Percentiles rank a stretch among this genome's conserved stretches.
Conservation (phyloP, 1,139 yeast species). For the Zygoascus hellenicus region DNA sequence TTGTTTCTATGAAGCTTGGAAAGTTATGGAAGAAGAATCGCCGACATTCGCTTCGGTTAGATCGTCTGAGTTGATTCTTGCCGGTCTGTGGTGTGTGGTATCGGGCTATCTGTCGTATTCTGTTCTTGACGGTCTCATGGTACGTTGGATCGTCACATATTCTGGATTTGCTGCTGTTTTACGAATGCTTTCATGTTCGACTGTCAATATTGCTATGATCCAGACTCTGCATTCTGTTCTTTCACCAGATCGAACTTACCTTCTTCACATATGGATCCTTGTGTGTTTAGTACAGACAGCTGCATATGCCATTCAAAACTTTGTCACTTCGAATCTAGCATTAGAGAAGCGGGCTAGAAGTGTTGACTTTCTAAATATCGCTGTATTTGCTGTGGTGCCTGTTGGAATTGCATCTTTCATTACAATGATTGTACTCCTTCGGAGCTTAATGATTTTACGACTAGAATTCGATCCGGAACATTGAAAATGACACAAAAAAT, state of each 20-base stretch:
- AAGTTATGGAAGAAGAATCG: constrained; percentile 19
- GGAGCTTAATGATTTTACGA: constrained; percentile 69
- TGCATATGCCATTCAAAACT: constrained; percentile 82
- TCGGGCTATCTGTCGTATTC: constrained; percentile 79
- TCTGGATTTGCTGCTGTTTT: constrained; percentile 83
- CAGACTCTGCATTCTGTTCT: constrained; percentile 52
- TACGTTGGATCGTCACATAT: constrained; percentile 86
- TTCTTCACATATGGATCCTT: constrained; percentile 85
- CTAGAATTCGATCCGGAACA: constrained; percentile 44
- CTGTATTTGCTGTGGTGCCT: constrained; percentile 95
- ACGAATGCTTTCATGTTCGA: constrained; percentile 75
- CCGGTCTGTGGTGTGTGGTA: constrained; percentile 54
- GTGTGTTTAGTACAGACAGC: constrained; percentile 79
- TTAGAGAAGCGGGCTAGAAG: constrained; percentile 40
- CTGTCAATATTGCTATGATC: constrained; percentile 64
- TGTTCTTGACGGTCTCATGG: constrained; percentile 83
- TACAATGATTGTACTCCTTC: constrained; percentile 77
- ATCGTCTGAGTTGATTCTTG: constrained; percentile 37
- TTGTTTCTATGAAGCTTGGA: constrained; percentile 48
- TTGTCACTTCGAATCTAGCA: constrained; percentile 79
- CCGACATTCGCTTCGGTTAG: constrained; percentile 32
- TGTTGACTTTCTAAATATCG: constrained; percentile 72
- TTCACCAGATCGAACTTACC: constrained; percentile 50
- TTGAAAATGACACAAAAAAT: too few relatives aligned
- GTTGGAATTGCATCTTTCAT: constrained; percentile 91